Conservation (phyloP, 139 green algal species). For the Volvox reticuliferus region DNA sequence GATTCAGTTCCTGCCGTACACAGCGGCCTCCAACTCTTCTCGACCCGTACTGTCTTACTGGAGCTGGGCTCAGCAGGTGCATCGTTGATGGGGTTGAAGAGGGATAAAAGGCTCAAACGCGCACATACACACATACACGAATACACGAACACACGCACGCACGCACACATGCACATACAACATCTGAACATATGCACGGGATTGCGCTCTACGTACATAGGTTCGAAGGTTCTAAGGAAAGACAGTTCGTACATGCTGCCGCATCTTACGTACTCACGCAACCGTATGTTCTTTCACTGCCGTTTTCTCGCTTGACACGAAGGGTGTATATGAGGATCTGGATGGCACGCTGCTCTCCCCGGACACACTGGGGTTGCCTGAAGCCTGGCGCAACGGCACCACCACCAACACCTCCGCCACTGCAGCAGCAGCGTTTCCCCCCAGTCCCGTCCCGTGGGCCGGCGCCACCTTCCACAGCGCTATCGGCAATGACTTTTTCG, state of each 20-base stretch:
- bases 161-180: neutral
- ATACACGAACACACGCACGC: too few species aligned
- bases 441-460: neutral
- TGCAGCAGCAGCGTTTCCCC: neutral
- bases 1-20: constrained; percentile 34
- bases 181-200: too few species aligned
- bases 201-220: too few species aligned
- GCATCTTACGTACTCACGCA: too few species aligned
- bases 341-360: constrained; percentile 54
- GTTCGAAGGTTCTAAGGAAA: too few species aligned
- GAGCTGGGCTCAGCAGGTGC: constrained; percentile 32
- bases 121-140: too few species aligned
- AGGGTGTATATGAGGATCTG: constrained; percentile 54
- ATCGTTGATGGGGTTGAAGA: neutral
- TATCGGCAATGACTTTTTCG: constrained; percentile 50
- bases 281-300: too few species aligned
- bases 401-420: too few species aligned
- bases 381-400: too few species aligned
- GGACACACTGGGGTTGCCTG: neutral
- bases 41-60: neutral
- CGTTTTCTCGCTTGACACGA: too few species aligned
- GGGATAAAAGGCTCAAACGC: too few species aligned
- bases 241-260: too few species aligned
- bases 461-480: constrained; percentile 53
- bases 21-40: neutral